These are phyloP conservation scores for Onygenales sp. DNA, from an alignment of 2,329 filamentous ascomycete species.

Conservation along the genomic window DNA sequence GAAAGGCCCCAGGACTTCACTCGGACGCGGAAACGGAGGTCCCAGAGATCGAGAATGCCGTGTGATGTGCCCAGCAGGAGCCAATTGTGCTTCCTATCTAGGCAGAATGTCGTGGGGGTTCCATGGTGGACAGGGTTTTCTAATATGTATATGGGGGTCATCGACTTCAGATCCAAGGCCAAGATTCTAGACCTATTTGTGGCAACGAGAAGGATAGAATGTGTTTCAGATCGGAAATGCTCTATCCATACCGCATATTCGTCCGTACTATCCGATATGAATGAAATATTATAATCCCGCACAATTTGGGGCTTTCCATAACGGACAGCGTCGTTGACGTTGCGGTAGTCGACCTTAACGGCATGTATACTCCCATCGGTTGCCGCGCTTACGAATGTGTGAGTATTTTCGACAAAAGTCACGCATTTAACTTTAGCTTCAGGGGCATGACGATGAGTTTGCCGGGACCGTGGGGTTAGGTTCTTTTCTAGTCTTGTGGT, in stretches of 20 bases:
- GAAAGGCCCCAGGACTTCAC: conserved; percentile 82
- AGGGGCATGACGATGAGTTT: conserved; percentile 67
- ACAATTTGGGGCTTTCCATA: conserved; percentile 71
- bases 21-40: conserved; percentile 84
- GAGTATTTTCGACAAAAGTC: conserved; percentile 87
- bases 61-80: conserved; percentile 84
- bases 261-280: conserved; percentile 28
- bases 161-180: conserved; percentile 76
- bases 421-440: conserved; percentile 68
- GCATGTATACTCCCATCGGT: conserved; percentile 85
- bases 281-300: conserved; percentile 64
- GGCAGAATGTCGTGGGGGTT: conserved; percentile 79
- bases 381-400: conserved; percentile 85
- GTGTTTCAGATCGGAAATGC: conserved; percentile 74
- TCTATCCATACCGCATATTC: conserved; percentile 86
- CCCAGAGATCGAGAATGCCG: conserved; percentile 89
- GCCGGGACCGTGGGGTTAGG: conserved; percentile 74
- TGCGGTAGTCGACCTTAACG: conserved; percentile 66
- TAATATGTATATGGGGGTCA: conserved; percentile 70
- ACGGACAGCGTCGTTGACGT: conserved; percentile 49
- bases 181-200: conserved; percentile 79
- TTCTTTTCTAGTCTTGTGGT: conserved; percentile 82
- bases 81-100: conserved; percentile 83
- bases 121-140: conserved; percentile 88
- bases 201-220: conserved; percentile 74